A percentile compares a stretch with the other conserved stretches of the same genome.
phyloP scores from a whole-genome alignment of 2,329 filamentous ascomycete genomes.

The Fusarium sp. region DNA sequence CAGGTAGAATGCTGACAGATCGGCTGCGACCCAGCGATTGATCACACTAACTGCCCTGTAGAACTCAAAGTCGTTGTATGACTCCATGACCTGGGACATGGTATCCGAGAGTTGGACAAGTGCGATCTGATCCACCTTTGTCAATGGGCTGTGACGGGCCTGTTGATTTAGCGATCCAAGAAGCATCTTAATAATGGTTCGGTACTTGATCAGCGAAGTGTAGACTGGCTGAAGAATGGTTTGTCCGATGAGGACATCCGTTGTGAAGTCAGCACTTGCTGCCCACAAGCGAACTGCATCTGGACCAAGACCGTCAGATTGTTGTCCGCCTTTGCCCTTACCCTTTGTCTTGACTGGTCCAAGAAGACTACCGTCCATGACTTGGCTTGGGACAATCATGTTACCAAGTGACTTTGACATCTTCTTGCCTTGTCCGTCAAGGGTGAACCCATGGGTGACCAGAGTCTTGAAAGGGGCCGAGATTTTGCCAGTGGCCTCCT shows the following conservation, averaged over 20 bases:
- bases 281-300: conserved; percentile 93
- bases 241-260: conserved; percentile 85
- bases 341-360: conserved; percentile 75
- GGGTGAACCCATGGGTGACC: conserved; percentile 95
- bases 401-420: conserved; percentile 99
- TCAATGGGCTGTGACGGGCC: conserved; percentile 64
- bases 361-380: conserved; percentile 86
- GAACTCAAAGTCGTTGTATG: conserved; percentile 82
- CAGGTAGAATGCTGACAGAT: conserved; percentile 94
- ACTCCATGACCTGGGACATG: conserved; percentile 72
- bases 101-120: conserved; percentile 78
- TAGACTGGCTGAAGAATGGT: conserved; percentile 83
- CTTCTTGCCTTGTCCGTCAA: conserved; percentile 91
- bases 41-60: conserved; percentile 80
- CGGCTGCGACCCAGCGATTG: conserved; percentile 83
- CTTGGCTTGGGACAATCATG: conserved; percentile 81
- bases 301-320: conserved; percentile 80
- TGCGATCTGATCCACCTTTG: conserved; percentile 79
- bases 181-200: conserved; percentile 90
- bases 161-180: conserved; percentile 78
- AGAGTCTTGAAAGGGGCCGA: conserved; percentile 83
- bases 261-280: conserved; percentile 90
- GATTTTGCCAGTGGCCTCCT: conserved; percentile 48
- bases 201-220: conserved; percentile 83
- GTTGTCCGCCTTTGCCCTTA: conserved; percentile 56